Evolutionary conservation across 1,284 basidiomycete genomes (phyloP), one percentile per base, ranked within the genome.

Genomic region (Moniliophthora roreri): DNA sequence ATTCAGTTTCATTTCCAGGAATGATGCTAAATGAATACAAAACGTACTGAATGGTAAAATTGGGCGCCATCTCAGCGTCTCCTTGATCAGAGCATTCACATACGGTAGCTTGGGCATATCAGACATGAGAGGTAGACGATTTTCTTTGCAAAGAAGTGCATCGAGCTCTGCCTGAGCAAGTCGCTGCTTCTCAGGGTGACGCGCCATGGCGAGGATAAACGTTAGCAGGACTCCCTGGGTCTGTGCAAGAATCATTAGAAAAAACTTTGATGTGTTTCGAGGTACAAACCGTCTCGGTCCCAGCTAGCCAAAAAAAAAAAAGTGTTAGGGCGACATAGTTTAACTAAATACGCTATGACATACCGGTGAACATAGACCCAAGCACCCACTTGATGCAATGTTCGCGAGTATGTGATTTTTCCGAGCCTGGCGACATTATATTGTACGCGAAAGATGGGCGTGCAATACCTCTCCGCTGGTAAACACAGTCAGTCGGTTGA

Each of bases 351-450:
- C 35, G 38, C 26, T 11, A 16, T 18, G 16, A 47, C 62, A 36
- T 45, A 66, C 66, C 66, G 18, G 58, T 62, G 51, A 63, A 67
- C 63, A 66, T 62, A 9, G 65, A 40, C 13, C 63, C 65, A 21
- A 66, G 55, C 4, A 63, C 51, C 65, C 65, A 67, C 37, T 47
- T 53, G 4, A 32, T 37, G 4, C 50, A 24, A 58, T 50, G 18
- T 45, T 51, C 28, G 6, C 11, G 58, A 42, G 16, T 51, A 42
- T 53, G 50, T 38, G 21, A 32, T 11, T 42, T 36, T 15, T 50
- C 44, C 34, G 26, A 13, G 18, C 23, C n/a, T n/a, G n/a, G n/a
- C n/a, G n/a, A n/a, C n/a, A 32, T 6, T 32, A 11, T 6, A 32
- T 11, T 32, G 11, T 32, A 32, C 7, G 28, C 28, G 11, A 32